Conservation (phyloP, 257 asterid species). For the Scutellaria barbata region DNA sequence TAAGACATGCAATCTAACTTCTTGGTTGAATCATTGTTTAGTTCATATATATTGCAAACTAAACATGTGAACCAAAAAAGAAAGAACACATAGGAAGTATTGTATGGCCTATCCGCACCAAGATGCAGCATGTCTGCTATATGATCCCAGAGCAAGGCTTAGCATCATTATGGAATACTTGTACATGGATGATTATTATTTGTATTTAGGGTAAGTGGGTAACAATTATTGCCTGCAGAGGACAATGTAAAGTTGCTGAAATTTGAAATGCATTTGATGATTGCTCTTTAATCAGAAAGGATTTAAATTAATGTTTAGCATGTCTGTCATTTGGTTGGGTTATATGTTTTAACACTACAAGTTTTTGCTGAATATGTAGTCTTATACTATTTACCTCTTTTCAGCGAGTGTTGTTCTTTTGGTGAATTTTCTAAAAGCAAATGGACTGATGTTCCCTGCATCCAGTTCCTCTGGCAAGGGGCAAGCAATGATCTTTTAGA, state of each 20-base stretch:
- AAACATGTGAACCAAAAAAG: slow-evolving; percentile 4
- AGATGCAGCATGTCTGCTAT: slow-evolving; percentile 13
- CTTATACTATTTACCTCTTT: slow-evolving; percentile 30
- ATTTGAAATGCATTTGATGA: slow-evolving; percentile 3
- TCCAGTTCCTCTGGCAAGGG: slow-evolving; percentile 72
- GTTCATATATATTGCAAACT: slow-evolving; percentile 24
- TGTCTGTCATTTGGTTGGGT: neutral
- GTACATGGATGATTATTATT: neutral
- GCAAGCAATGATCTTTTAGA: slow-evolving; percentile 55
- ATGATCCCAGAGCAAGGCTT: slow-evolving; percentile 9
- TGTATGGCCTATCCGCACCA: slow-evolving; percentile 15
- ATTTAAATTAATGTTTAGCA: slow-evolving; percentile 28
- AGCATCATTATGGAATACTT: slow-evolving; percentile 5
- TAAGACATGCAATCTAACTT: slow-evolving; percentile 29
- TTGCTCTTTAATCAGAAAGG: slow-evolving; percentile 19
- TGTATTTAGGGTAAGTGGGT: neutral
- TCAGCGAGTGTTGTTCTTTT: slow-evolving; percentile 81
- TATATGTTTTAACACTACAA: slow-evolving; percentile 8
- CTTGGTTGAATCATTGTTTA: slow-evolving; percentile 20
- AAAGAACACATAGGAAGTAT: neutral
- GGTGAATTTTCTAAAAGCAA: slow-evolving; percentile 56
- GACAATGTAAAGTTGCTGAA: slow-evolving; percentile 23
- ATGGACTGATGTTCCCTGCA: slow-evolving; percentile 64
- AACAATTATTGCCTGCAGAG: slow-evolving; percentile 22
- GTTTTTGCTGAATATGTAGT: slow-evolving; percentile 14